Base-by-base conservation (phyloP, 2,329 filamentous ascomycete species). In the Aureobasidium lini region DNA sequence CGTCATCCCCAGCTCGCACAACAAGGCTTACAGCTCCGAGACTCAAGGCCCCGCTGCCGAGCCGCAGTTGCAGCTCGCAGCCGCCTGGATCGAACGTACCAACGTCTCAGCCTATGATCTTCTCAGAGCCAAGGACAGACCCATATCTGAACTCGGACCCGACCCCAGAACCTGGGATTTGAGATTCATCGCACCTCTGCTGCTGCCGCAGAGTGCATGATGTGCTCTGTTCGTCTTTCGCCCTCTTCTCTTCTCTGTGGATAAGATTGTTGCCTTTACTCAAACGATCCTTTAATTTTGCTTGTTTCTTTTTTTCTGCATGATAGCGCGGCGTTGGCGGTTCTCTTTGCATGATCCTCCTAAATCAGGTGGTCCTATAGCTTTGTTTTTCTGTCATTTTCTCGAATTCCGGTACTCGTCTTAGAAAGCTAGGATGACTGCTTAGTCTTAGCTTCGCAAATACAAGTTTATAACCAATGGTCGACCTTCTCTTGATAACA, bases 321-420 rank as follows among this genome's bases (percentile, higher is more conserved):
- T 34, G 28, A 39, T 59, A 59, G 57, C 57, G 57, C 15, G 57
- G 57, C 57, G 57, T 39, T 59, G 57, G 57, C 50, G 44, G 57
- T 11, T 49, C 23, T 29, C 44, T 31, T 11, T 28, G 37, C 18
- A 13, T 42, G n/a, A 23, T 23, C 23, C 39, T 39, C n/a, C 6
- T n/a, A 34, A 47, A 6, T 4, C 44, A n/a, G 8, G 16, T 42
- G 13, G 6, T 18, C 13, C 13, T 36, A 36, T 13, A 23, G 23
- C 23, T 23, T 13, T 36, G 8, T 36, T 36, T 36, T 36, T 36
- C 34, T 36, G 8, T 36, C 13, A 36, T 13, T 36, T 36, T 5
- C 13, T 5, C 13, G 5, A 9, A 4, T 46, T 18, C 16, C 7
- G 3, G 23, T 23, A 23, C 23, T 23, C 23, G 1, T 3, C 23